These are phyloP conservation scores for Astrephomene gubernaculifera DNA, from an alignment of 139 green algal genomes.

Conservation along the genomic window DNA sequence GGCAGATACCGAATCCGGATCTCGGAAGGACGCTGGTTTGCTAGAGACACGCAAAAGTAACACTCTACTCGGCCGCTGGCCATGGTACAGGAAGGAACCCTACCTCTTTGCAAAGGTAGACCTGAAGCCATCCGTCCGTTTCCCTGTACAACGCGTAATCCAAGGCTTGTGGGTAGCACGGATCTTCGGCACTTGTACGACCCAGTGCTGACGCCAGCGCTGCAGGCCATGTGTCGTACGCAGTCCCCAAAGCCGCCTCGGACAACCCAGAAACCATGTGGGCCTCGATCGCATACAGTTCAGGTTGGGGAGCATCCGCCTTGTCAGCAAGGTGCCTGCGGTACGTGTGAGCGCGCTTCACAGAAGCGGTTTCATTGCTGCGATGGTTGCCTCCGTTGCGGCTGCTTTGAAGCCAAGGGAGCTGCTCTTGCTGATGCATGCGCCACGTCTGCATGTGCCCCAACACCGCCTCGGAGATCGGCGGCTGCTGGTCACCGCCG, in stretches of 20 bases:
- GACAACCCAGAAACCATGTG: neutral
- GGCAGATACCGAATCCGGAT: too few relatives aligned
- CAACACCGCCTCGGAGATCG: neutral
- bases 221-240: neutral
- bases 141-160: neutral
- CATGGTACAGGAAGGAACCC: too few relatives aligned
- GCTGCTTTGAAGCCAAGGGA: too few relatives aligned
- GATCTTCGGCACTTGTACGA: neutral
- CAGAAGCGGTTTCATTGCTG: too few relatives aligned
- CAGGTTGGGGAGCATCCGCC: too few relatives aligned
- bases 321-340: too few relatives aligned
- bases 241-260: neutral
- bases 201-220: neutral
- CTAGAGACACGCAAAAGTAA: too few relatives aligned
- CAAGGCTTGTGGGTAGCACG: neutral
- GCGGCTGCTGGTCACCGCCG: too few relatives aligned
- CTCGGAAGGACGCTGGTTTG: too few relatives aligned
- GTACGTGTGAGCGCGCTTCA: neutral
- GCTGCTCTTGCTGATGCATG: neutral
- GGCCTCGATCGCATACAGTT: neutral
- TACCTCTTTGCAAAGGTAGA: neutral
- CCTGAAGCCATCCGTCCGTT: neutral
- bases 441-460: neutral
- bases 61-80: too few relatives aligned
- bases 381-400: too few relatives aligned